phyloP scores from a whole-genome alignment of 2,329 filamentous ascomycete genomes.

The Ascochyta lentis region DNA sequence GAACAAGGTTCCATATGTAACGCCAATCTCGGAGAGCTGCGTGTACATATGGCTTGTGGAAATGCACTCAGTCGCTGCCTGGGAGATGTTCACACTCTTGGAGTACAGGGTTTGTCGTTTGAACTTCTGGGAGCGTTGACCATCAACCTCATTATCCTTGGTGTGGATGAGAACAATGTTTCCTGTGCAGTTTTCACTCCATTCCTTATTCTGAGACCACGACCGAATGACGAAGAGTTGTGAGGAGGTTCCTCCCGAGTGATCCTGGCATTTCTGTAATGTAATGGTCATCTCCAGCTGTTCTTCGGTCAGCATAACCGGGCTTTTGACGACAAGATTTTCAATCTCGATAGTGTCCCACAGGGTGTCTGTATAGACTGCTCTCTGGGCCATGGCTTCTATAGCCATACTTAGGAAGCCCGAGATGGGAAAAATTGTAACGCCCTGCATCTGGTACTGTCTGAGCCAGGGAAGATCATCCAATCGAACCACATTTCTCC shows the following conservation, averaged over 20 bases:
- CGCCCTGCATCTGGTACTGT: conserved; percentile 53
- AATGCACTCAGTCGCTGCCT: conserved; percentile 25
- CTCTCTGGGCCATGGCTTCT: conserved; percentile 37
- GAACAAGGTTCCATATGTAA: conserved; percentile 60
- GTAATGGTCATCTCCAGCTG: conserved; percentile 41
- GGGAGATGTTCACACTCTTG: conserved; percentile 7
- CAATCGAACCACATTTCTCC: conserved; percentile 55
- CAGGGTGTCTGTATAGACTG: conserved; percentile 14
- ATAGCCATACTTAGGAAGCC: conserved; percentile 44
- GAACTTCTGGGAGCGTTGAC: conserved; percentile 13
- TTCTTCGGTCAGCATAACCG: conserved; percentile 38
- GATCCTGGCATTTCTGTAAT: conserved; percentile 22
- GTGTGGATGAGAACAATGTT: conserved; percentile 50
- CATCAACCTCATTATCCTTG: conserved; percentile 53
- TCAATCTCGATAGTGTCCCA: conserved; percentile 28
- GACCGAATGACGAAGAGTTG: conserved; percentile 61
- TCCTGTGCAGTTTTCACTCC: conserved; percentile 63
- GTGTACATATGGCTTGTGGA: conserved; percentile 53
- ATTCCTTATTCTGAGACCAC: conserved; percentile 59
- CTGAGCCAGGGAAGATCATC: conserved; percentile 55
- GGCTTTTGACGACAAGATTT: conserved; percentile 25
- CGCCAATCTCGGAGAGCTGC: conserved; percentile 55
- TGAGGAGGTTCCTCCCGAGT: background rate
- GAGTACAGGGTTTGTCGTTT: conserved; percentile 22
- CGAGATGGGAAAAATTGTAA: conserved; percentile 41